A percentile compares a stretch with the other conserved stretches of the same genome.
These are phyloP conservation scores for Aspergillus sp. DNA, from an alignment of 2,329 filamentous ascomycete genomes.

Conservation along the genomic window DNA sequence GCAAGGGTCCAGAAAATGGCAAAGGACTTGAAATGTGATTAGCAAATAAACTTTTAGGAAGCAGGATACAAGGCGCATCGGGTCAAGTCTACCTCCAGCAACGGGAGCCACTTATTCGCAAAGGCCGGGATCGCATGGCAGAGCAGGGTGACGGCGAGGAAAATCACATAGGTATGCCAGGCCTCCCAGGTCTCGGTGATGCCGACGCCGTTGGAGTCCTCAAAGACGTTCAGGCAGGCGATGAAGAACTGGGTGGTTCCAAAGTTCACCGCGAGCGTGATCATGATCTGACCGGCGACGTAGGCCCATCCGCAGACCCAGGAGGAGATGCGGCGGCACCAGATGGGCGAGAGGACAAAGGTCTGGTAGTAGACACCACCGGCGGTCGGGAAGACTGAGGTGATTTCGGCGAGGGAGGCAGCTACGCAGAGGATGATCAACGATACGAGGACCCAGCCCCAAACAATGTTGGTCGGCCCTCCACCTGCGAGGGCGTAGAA, in stretches of 20 bases:
- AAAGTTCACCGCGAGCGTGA: conserved; percentile 74
- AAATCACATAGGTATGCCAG: conserved; percentile 71
- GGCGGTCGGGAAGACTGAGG: conserved; percentile 69
- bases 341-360: conserved; percentile 67
- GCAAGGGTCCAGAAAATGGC: conserved; percentile 70
- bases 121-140: conserved; percentile 57
- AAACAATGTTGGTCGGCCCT: conserved; percentile 70
- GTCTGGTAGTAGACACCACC: conserved; percentile 74
- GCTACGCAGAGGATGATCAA: conserved; percentile 68
- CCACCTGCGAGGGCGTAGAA: conserved; percentile 71
- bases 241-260: conserved; percentile 63
- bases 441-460: conserved; percentile 70
- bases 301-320: conserved; percentile 76
- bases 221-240: conserved; percentile 61
- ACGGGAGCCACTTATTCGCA: conserved; percentile 58
- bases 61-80: conserved; percentile 2
- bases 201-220: conserved; percentile 50
- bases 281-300: conserved; percentile 79
- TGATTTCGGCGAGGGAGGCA: conserved; percentile 70
- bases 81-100: conserved; percentile 65
- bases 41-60: background rate
- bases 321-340: conserved; percentile 69
- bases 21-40: conserved; percentile 64
- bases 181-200: conserved; percentile 59
- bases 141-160: conserved; percentile 70